Conservation (phyloP, 768 basidiomycete genomes). For the Amanita molliuscula region DNA sequence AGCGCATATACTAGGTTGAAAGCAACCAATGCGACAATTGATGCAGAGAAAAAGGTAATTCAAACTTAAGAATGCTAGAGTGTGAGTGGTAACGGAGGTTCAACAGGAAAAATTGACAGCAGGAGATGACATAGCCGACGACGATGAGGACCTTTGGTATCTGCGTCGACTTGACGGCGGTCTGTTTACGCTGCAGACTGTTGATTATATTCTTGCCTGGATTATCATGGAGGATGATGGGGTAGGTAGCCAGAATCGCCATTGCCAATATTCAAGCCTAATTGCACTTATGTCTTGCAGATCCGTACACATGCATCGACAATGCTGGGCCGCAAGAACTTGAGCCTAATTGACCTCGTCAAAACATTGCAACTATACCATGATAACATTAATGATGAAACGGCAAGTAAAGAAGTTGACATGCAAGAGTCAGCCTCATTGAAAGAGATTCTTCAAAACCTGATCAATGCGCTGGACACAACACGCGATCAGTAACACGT, state of each 20-base stretch:
- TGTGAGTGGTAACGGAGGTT: neutral
- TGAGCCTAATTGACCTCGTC: slow-evolving; percentile 62
- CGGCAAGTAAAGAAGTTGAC: slow-evolving; percentile 19
- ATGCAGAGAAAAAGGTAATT: slow-evolving; percentile 53
- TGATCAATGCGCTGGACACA: slow-evolving; percentile 42
- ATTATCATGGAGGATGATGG: slow-evolving; percentile 97
- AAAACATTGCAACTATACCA: slow-evolving; percentile 60
- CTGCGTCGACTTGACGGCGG: slow-evolving; percentile 82
- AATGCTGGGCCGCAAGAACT: slow-evolving; percentile 67
- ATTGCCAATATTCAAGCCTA: neutral
- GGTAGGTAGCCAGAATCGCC: slow-evolving; percentile 34
- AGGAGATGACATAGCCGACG: slow-evolving; percentile 44
- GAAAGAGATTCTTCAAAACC: slow-evolving; percentile 55
- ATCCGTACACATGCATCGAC: slow-evolving; percentile 64
- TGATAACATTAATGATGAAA: slow-evolving; percentile 57
- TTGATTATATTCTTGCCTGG: slow-evolving; percentile 95
- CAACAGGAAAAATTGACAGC: slow-evolving; percentile 43
- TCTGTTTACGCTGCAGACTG: slow-evolving; percentile 78
- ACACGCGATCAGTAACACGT: slow-evolving; percentile 10
- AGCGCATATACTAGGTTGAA: slow-evolving; percentile 50
- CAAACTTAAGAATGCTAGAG: neutral
- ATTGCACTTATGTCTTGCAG: slow-evolving; percentile 27
- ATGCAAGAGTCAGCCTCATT: slow-evolving; percentile 37
- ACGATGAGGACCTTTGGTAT: slow-evolving; percentile 73
- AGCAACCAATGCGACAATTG: slow-evolving; percentile 56